Percentiles rank a stretch among this genome's conserved stretches.
These are phyloP conservation scores for Eucalyptus sideroxylon DNA, from an alignment of 345 rosid genomes.

Conservation along the genomic window DNA sequence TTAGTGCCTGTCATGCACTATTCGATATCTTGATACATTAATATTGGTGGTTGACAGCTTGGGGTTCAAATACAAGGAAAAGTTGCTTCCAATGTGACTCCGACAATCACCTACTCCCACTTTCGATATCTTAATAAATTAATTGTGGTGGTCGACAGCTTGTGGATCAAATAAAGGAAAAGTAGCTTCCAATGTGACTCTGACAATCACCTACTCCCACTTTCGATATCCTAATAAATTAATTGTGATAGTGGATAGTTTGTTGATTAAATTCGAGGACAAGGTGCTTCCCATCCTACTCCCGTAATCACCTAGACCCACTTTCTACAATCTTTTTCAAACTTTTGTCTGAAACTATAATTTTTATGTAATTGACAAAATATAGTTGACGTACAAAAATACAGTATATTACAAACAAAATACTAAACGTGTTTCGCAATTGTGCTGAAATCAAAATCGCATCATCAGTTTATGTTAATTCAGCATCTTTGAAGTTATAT, in stretches of 20 bases:
- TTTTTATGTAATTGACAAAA: not conserved
- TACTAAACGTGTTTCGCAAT: no score
- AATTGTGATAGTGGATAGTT: accelerated
- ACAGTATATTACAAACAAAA: no score
- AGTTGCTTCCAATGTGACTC: not conserved
- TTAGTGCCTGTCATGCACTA: not conserved
- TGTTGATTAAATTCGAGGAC: no score
- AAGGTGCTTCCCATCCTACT: no score
- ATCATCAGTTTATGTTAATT: no score
- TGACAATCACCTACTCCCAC: not conserved
- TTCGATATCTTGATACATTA: accelerated
- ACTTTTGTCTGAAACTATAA: not conserved
- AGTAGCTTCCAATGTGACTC: accelerated
- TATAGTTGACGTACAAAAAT: not conserved
- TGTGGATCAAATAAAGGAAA: no score
- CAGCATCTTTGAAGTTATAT: not conserved
- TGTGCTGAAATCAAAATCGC: not conserved
- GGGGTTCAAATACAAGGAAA: accelerated
- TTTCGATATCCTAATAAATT: no score
- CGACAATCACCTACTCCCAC: no score
- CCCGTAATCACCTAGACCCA: not conserved
- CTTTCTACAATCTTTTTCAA: not conserved
- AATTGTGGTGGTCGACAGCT: no score
- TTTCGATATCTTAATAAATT: no score
- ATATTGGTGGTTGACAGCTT: no score